Evolutionary conservation across 768 basidiomycete species (phyloP), one percentile per base, ranked within the genome.

Genomic region (Boletus insuetus): DNA sequence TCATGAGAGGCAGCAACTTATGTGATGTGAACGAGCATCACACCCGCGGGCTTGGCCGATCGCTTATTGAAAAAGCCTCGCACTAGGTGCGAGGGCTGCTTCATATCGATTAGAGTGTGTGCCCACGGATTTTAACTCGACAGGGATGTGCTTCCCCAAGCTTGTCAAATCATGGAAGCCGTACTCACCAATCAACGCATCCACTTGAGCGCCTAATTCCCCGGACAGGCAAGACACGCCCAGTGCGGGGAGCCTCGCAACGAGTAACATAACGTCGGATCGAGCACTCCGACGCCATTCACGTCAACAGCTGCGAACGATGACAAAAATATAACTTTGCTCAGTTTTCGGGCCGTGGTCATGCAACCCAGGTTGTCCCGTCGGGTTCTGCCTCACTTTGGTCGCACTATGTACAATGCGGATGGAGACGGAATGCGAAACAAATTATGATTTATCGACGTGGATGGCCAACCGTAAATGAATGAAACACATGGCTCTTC

Each of bases 21-120:
- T 22, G 12, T 31, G 42, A 41, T 54, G 53, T 22, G 51, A 60
- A 58, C 17, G 39, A 32, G 42, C 51, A 22, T 38, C 41, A 35
- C 26, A 19, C 46, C 62, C 58, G 55, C 65, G 67, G 68, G 58
- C 41, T 58, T 51, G 20, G 50, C 42, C 55, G 38, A 35, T 51
- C 56, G 60, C 55, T 58, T 54, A 29, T 26, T 31, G 37, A 35
- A 48, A 35, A 44, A 48, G 58, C 65, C 67, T 71, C 55, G 51
- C 63, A 51, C 51, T 46, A 52, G 42, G 22, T 44, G 53, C 53
- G 58, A 59, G 61, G 60, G 41, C 32, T 43, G 40, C 6, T 46
- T 35, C 34, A 39, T 44, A 40, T 51, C 38, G 65, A 56, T 50
- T 59, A 6, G 44, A 42, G 51, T 43, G 46, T 32, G 51, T 50